Conservation (phyloP, 495 filamentous ascomycete genomes). For the Friedmanniomyces endolithicus region DNA sequence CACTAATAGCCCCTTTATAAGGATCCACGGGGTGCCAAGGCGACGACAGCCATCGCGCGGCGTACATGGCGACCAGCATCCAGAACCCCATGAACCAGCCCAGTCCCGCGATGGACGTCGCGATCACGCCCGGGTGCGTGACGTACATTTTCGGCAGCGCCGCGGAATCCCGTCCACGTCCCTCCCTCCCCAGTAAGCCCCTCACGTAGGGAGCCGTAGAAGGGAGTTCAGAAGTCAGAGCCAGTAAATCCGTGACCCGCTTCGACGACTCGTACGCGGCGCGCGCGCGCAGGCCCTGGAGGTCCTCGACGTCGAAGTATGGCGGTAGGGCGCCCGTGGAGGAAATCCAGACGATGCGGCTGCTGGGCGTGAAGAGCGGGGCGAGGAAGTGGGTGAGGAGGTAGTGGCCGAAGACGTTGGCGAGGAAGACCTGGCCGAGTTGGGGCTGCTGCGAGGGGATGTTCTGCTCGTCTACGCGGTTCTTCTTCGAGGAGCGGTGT, state of each 20-base stretch:
- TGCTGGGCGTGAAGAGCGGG: slow-evolving; percentile 46
- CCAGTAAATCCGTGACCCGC: slow-evolving; percentile 70
- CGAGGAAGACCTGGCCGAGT: slow-evolving; percentile 71
- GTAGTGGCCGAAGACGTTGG: slow-evolving; percentile 94
- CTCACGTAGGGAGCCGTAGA: slow-evolving; percentile 43
- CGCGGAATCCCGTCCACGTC: background rate
- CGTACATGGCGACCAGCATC: slow-evolving; percentile 43
- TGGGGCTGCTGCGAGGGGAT: slow-evolving; percentile 46
- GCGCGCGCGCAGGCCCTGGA: slow-evolving; percentile 54
- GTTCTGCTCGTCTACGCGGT: too few species aligned
- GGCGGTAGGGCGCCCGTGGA: slow-evolving; percentile 57
- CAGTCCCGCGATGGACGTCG: slow-evolving; percentile 65
- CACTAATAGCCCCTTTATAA: slow-evolving; percentile 49
- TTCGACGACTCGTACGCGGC: slow-evolving; percentile 75
- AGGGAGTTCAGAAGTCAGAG: slow-evolving; percentile 59
- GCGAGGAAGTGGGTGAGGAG: slow-evolving; percentile 68
- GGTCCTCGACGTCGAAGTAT: slow-evolving; percentile 50
- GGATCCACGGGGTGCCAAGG: slow-evolving; percentile 43
- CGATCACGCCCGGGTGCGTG: slow-evolving; percentile 77
- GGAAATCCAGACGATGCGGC: slow-evolving; percentile 70
- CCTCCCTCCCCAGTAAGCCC: too few species aligned
- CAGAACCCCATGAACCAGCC: slow-evolving; percentile 48
- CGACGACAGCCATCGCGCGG: slow-evolving; percentile 29
- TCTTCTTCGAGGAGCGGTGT: too few species aligned
- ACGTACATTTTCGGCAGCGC: slow-evolving; percentile 53